Evolutionary conservation across 495 filamentous ascomycete genomes (phyloP).

Genomic region (Trichoderma gamsii): DNA sequence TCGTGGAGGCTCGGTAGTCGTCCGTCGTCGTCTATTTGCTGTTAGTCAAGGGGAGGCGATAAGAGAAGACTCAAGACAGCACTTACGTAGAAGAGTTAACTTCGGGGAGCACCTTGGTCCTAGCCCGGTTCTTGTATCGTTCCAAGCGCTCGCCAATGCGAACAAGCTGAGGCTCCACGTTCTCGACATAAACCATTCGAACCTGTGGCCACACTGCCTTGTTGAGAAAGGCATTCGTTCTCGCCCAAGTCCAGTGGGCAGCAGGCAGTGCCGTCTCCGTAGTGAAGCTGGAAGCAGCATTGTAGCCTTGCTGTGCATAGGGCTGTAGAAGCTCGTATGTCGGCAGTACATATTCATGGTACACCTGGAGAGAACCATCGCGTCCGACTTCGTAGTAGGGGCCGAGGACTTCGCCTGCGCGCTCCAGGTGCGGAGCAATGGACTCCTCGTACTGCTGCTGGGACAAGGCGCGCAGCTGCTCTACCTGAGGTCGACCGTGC

Average conservation of each 20-base stretch:
- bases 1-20: conserved; percentile 7
- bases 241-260: conserved; percentile 60
- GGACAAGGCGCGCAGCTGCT: conserved; percentile 52
- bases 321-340: conserved; percentile 66
- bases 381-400: conserved; percentile 69
- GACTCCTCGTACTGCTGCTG: conserved; percentile 60
- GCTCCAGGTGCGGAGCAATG: conserved; percentile 68
- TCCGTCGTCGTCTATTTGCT: conserved; percentile 18
- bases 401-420: conserved; percentile 44
- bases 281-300: conserved; percentile 57
- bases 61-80: neutral
- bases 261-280: conserved; percentile 68
- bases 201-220: conserved; percentile 73
- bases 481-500: conserved; percentile 65
- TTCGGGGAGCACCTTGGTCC: conserved; percentile 22
- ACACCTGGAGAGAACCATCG: conserved; percentile 55
- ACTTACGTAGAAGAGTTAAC: conserved; percentile 10
- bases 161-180: conserved; percentile 90
- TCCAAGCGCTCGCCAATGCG: conserved; percentile 88
- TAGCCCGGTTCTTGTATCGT: conserved; percentile 47
- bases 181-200: conserved; percentile 73
- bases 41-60: neutral
- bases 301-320: conserved; percentile 65
- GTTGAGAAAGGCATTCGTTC: conserved; percentile 60
- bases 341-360: conserved; percentile 67